Conservation (phyloP, 257 asterid species). For the Nicotiana undulata region DNA sequence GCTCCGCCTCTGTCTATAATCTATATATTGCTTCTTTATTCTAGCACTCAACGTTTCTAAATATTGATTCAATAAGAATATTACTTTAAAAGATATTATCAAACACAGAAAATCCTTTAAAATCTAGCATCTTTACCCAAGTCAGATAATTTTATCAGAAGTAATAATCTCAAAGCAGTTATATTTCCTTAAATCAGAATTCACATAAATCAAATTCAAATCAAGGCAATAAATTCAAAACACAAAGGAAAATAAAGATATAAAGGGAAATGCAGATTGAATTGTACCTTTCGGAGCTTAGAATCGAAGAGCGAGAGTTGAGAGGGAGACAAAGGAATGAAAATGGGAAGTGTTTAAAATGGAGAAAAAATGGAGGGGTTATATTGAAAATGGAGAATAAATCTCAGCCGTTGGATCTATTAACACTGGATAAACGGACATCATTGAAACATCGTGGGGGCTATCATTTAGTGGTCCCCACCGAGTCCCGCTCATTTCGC, state of each 20-base stretch:
- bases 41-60: neutral
- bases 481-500: slow-evolving; percentile 1
- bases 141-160: neutral
- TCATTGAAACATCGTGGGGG: slow-evolving; percentile 14
- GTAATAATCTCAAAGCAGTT: neutral
- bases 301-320: neutral
- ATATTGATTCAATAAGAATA: neutral
- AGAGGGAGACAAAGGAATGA: neutral
- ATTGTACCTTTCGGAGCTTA: neutral
- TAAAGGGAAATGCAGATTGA: neutral
- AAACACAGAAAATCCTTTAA: neutral
- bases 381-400: slow-evolving; percentile 14
- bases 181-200: neutral
- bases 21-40: neutral
- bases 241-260: neutral
- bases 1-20: no score
- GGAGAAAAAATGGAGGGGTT: slow-evolving; percentile 10
- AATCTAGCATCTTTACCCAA: neutral
- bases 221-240: neutral
- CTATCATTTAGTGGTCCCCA: slow-evolving; percentile 13
- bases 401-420: slow-evolving; percentile 12
- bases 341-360: neutral
- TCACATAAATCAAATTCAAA: neutral
- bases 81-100: neutral
- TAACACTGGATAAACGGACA: slow-evolving; percentile 21